Percentiles rank a stretch among this genome's conserved stretches.
phyloP scores from a whole-genome alignment of 768 basidiomycete species.

The Polyporus arcularius region DNA sequence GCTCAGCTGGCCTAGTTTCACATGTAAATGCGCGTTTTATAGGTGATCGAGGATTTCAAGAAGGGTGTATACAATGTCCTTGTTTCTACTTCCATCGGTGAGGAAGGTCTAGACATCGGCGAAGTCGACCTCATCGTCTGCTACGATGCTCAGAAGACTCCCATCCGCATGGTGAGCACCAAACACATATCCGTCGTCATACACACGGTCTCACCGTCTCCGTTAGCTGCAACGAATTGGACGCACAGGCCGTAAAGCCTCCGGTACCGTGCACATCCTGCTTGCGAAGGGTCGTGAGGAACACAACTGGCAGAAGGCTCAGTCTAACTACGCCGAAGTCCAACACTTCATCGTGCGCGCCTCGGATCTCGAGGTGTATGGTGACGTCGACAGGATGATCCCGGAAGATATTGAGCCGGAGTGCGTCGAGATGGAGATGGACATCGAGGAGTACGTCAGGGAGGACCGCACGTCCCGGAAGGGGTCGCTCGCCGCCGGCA shows the following conservation, averaged over 20 bases:
- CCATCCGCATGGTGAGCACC: constrained; percentile 85
- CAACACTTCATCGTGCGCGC: constrained; percentile 87
- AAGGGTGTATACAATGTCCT: constrained; percentile 85
- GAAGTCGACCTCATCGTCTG: constrained; percentile 96
- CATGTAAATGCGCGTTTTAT: background rate
- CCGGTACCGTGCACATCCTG: constrained; percentile 87
- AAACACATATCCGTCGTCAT: background rate
- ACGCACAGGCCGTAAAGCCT: constrained; percentile 90
- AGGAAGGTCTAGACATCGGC: constrained; percentile 98
- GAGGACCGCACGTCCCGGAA: constrained; percentile 39
- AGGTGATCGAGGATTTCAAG: constrained; percentile 91
- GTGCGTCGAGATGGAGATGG: constrained; percentile 80
- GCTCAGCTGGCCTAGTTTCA: background rate
- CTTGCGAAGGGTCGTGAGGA: constrained; percentile 93
- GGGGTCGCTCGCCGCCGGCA: constrained; percentile 29
- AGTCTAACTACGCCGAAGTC: constrained; percentile 82
- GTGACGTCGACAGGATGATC: constrained; percentile 86
- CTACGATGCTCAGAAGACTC: constrained; percentile 95
- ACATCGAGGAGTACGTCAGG: constrained; percentile 70
- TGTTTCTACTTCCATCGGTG: constrained; percentile 95
- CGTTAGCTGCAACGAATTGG: constrained; percentile 91
- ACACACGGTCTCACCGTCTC: background rate
- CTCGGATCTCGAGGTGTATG: constrained; percentile 86
- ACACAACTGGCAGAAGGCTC: constrained; percentile 84
- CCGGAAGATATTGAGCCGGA: constrained; percentile 77